A percentile compares a stretch with the other conserved stretches of the same genome.
Evolutionary conservation across 495 filamentous ascomycete species (phyloP).

Genomic region (Recurvomyces mirabilis): DNA sequence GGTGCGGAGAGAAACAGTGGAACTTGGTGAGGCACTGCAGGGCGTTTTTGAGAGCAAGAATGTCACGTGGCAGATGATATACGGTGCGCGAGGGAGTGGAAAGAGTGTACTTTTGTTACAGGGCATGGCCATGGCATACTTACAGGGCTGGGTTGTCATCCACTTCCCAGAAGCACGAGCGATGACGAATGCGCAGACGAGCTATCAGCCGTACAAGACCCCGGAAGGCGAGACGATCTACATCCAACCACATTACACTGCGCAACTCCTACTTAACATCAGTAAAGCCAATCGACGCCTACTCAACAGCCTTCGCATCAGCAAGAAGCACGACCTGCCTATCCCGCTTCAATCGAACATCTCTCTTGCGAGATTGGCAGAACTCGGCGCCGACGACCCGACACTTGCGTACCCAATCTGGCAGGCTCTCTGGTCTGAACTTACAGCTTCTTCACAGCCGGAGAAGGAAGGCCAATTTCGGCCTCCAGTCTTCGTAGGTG

Average conservation of each 20-base stretch:
- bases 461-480: conserved; percentile 31
- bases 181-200: conserved; percentile 62
- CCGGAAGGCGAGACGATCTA: conserved; percentile 41
- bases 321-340: conserved; percentile 49
- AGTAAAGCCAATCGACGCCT: conserved; percentile 58
- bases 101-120: conserved; percentile 83
- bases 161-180: conserved; percentile 88
- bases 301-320: conserved; percentile 46
- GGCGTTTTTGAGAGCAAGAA: conserved; percentile 40
- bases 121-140: conserved; percentile 67
- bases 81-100: conserved; percentile 60
- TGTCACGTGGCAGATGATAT: conserved; percentile 55
- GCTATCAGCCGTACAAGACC: conserved; percentile 54
- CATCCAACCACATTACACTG: conserved; percentile 63
- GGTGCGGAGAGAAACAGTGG: conserved; percentile 60
- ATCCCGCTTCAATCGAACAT: conserved; percentile 45
- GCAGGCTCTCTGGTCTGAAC: conserved; percentile 67
- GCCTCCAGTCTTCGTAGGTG: conserved; percentile 64
- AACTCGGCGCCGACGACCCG: conserved; percentile 59
- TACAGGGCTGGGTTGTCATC: conserved; percentile 80
- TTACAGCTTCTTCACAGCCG: conserved; percentile 43
- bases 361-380: conserved; percentile 55
- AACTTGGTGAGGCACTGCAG: conserved; percentile 53
- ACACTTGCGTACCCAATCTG: conserved; percentile 72
- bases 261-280: conserved; percentile 59